phyloP scores from a whole-genome alignment of 2,329 filamentous ascomycete species.

The Fusarium compactum region DNA sequence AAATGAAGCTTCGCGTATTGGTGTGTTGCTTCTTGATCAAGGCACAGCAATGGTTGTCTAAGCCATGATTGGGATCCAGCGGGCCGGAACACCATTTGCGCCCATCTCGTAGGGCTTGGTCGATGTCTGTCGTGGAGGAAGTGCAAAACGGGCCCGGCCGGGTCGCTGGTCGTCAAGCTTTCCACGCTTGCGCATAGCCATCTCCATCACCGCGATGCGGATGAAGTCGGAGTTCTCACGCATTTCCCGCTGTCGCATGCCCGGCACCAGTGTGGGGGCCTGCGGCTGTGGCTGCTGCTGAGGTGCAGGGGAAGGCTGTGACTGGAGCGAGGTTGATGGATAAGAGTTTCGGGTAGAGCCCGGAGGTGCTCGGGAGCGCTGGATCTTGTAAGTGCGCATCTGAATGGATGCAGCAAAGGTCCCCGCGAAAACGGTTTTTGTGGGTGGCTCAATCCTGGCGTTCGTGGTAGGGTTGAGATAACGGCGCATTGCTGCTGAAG shows the following conservation, averaged over 20 bases:
- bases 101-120: conserved; percentile 68
- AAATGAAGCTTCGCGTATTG: conserved; percentile 15
- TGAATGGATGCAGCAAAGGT: conserved; percentile 75
- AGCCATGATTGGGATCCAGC: conserved; percentile 63
- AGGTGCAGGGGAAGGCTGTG: conserved; percentile 48
- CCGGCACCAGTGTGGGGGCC: conserved; percentile 55
- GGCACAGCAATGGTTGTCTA: conserved; percentile 34
- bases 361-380: conserved; percentile 59
- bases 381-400: conserved; percentile 77
- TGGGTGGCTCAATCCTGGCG: conserved; percentile 49
- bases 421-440: conserved; percentile 49
- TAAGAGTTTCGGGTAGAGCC: conserved; percentile 50
- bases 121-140: conserved; percentile 72
- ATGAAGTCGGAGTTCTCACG: conserved; percentile 79
- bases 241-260: conserved; percentile 73
- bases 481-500: conserved; percentile 73
- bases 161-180: conserved; percentile 75
- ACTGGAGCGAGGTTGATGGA: conserved; percentile 48
- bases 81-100: conserved; percentile 67
- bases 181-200: conserved; percentile 75
- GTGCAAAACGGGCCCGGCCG: conserved; percentile 74
- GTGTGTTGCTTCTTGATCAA: conserved; percentile 1
- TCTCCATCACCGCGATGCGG: conserved; percentile 77
- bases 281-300: conserved; percentile 50
- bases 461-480: conserved; percentile 74